Evolutionary conservation across 805 yeast species (phyloP), one percentile per base, ranked within the genome.

Genomic region (Candida khao-thaluensis): DNA sequence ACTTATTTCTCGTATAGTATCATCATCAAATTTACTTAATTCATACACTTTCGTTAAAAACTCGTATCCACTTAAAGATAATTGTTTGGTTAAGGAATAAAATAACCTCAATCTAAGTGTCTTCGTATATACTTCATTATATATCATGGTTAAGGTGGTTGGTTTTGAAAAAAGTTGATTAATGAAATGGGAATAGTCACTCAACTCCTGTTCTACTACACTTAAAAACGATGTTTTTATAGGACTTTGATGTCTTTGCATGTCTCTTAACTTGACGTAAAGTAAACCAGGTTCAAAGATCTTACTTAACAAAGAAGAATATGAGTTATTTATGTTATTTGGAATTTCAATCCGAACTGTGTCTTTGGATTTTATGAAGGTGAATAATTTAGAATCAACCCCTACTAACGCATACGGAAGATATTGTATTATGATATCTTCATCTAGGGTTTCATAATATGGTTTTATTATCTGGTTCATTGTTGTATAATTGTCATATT

Each of bases 281-380:
- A 88, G 60, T 23, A 89, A 59, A 0, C 86, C 91, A 1, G 88
- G 83, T 56, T 89, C 96, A 28, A 82, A 63, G 1, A 85, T 60
- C 18, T 69, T 57, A 40, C 72, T 77, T 22, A 86, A 56, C 18
- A 79, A 50, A 0, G 80, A 79, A 31, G 81, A 69, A 17, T 75
- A 65, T 5, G 88, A 75, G 43, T 72, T 74, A 17, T 80, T 75
- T 11, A 83, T 57, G 30, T 68, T 66, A 1, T 57, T 44, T 1
- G 93, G 90, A 3, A 85, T 51, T 27, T 48, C 53, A n/a, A 59
- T 42, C 10, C 35, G 30, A 24, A 45, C 18, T 5, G 65, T 58
- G 16, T 47, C 41, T 1, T 47, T 44, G 14, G 60, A 61, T 6
- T 53, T 51, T 12, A 57, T 56, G 40, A 79, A 68, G 1, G 77